Base-by-base conservation (phyloP, 768 basidiomycete species). In the Podaxis rugospora region DNA sequence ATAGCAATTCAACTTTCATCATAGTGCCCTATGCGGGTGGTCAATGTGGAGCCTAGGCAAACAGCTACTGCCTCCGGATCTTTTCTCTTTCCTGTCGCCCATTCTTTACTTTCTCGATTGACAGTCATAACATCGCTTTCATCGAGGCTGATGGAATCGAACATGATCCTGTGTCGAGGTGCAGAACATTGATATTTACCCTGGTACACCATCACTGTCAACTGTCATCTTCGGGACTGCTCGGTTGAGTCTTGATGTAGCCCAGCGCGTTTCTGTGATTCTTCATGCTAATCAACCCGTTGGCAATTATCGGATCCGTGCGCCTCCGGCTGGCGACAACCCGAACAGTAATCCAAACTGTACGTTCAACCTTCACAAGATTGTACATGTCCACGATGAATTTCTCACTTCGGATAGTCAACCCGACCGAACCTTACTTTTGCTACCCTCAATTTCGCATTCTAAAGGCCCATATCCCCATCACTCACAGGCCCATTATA, bases 11-110 rank as follows among this genome's bases (percentile, higher is more conserved):
- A 47, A 0, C 6, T 25, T 5, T 50, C 21, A 9, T 28, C 14
- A 25, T 10, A 37, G 39, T 55, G 5, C 54, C 53, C 46, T 44
- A 55, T 63, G 74, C 10, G n/a, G 49, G 74, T 78, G 72, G 65
- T 80, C 59, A 75, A 76, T 57, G 81, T 85, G 42, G 60, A 67
- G 2, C 57, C 57, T 59, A 0, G 79, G 78, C 10, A 74, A 75
- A 55, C 72, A 21, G 81, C 28, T 85, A 85, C 65, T 78, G 85
- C 39, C 77, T 86, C 70, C 81, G 83, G 5, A 55, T 86, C 14
- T 68, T 86, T 64, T 76, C 77, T 49, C 74, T 74, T 21, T 79
- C 82, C 18, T 83, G 82, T 58, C 70, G 77, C 27, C 73, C 75
- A 10, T 71, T 70, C 40, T 79, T 76, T 69, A 68, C 64, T 2